Base-by-base conservation (phyloP, 1,284 basidiomycete species). In the Heliocybe sulcata region DNA sequence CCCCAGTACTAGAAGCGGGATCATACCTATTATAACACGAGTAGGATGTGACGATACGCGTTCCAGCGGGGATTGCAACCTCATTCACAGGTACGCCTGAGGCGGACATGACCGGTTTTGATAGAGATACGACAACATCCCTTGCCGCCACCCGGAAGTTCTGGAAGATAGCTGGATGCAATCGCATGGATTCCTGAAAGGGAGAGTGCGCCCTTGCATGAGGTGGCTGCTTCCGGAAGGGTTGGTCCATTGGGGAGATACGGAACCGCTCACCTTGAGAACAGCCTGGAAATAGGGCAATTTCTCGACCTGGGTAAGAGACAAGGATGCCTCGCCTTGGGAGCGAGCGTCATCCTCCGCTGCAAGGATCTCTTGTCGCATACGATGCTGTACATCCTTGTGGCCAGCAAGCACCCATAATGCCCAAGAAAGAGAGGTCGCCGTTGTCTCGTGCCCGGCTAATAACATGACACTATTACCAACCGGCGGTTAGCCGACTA, bases 271-370 rank as follows among this genome's bases (percentile, higher is more conserved):
- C 54, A 77, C 81, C 70, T 82, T 82, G 50, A 84, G 64, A 19
- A 79, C 69, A 2, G 81, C 81, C 19, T 68, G 69, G 27, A 77
- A 61, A 52, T 76, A 80, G 8, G 74, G 72, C 77, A 85, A 82
- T 38, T 65, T 57, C 35, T 83, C 80, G 47, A 81, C 69, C 59
- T 82, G 79, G 22, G 65, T 59, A 8, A 69, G 57, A 14, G 71
- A 72, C 60, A 79, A 75, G 35, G 73, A 66, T 12, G 67, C 57
- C 35, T 70, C 68, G 1, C 74, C 76, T 19, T 74, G 69, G 47
- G 64, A 65, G 52, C 64, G 65, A 4, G 79, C 61, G 16, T 60
- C 64, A 2, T 63, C 62, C 56, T 76, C 69, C 55, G 64, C 64
- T 16, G 56, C 56, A 38, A 60, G 66, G 49, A 80, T 71, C 60